Conservation (phyloP, 129 eudicot genomes). For the Chrysanthemum makinoi region DNA sequence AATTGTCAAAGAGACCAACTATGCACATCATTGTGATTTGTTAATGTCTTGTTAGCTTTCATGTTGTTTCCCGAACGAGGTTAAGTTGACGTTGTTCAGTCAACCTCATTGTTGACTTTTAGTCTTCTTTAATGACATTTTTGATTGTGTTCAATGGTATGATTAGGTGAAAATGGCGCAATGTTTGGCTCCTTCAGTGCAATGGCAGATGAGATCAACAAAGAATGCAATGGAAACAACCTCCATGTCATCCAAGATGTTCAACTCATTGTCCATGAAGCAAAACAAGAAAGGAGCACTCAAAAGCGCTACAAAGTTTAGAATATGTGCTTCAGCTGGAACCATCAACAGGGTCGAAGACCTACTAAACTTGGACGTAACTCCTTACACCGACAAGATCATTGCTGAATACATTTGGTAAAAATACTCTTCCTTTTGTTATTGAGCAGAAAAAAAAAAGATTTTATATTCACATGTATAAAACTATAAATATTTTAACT, state of each 20-base stretch:
- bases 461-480: not conserved
- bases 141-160: conserved; percentile 13
- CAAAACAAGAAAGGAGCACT: conserved; percentile 65
- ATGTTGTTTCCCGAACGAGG: not conserved
- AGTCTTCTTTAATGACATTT: conserved; percentile 3
- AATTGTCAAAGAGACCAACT: no score
- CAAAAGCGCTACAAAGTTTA: conserved; percentile 51
- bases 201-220: conserved; percentile 76
- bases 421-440: not conserved
- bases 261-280: conserved; percentile 65
- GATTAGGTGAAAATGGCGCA: conserved; percentile 74
- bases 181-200: conserved; percentile 89
- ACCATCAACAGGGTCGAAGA: conserved; percentile 85
- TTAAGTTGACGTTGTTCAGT: no score
- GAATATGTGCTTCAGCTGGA: conserved; percentile 65
- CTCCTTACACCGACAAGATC: conserved; percentile 80
- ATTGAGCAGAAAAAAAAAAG: not conserved
- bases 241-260: conserved; percentile 61
- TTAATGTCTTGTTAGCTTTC: not conserved
- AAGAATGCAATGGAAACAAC: conserved; percentile 48
- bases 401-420: conserved; percentile 98
- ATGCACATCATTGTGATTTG: not conserved
- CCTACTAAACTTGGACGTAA: conserved; percentile 79
- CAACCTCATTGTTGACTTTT: conserved; percentile 15
- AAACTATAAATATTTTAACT: not conserved